Conservation (phyloP, 108 stramenopile genomes). For the Pseudonitzschia multistriata region DNA sequence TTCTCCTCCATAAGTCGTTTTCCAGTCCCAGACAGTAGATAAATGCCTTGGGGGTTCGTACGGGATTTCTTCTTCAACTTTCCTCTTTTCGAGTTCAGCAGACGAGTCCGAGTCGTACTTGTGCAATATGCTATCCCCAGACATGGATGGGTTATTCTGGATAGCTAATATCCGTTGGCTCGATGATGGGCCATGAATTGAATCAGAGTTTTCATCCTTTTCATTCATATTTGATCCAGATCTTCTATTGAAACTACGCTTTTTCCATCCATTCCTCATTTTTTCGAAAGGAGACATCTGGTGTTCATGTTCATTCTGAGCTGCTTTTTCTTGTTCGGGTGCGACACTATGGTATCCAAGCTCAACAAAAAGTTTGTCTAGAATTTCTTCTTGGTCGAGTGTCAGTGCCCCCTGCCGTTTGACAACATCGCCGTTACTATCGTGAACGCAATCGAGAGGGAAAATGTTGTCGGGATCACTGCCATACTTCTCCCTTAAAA, state of each 20-base stretch:
- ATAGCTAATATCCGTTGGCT: constrained; percentile 6
- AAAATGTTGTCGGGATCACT: constrained; percentile 72
- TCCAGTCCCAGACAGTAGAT: constrained; percentile 77
- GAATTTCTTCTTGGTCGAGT: constrained; percentile 66
- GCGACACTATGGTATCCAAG: constrained; percentile 56
- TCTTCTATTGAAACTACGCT: constrained; percentile 11
- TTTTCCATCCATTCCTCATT: constrained; percentile 41
- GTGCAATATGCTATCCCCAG: background rate
- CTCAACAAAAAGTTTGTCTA: constrained; percentile 61
- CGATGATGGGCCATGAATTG: constrained; percentile 9
- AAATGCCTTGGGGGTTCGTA: constrained; percentile 60
- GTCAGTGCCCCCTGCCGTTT: constrained; percentile 46
- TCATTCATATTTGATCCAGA: background rate
- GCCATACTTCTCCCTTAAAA: constrained; percentile 75
- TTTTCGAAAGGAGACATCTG: constrained; percentile 32
- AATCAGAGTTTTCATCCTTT: constrained; percentile 3
- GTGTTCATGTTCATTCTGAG: constrained; percentile 2
- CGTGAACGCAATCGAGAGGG: constrained; percentile 20
- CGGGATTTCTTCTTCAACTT: constrained; percentile 20
- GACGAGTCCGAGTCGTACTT: constrained; percentile 6
- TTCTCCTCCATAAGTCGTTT: constrained; percentile 74
- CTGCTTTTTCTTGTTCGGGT: constrained; percentile 15
- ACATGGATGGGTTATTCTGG: background rate
- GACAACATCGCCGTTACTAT: background rate
- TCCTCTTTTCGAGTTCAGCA: constrained; percentile 4